Base-by-base conservation (phyloP, 164 flowering plant genomes). In the Saururus chinensis region DNA sequence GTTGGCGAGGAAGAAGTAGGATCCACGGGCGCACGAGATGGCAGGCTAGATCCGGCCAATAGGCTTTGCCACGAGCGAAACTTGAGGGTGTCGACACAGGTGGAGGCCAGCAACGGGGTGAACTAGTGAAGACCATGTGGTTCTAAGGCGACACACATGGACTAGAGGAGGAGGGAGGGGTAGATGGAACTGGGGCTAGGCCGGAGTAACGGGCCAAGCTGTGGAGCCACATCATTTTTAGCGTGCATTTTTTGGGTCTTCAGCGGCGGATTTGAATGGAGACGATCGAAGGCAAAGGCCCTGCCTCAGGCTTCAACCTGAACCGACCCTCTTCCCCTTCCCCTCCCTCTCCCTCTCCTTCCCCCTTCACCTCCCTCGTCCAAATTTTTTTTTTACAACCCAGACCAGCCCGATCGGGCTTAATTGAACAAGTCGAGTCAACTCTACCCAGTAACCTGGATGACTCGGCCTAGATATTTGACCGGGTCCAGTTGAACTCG, bases 61-160 rank as follows among this genome's bases (percentile, higher is more conserved):
- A 45, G 99, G 96, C 63, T 95, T 97, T 2, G 99, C 96, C 0
- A 95, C 99, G 9, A 91, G 67, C 97, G 71, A 72, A 95, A 95
- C 71, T 95, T 97, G 4, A 95, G 86, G 0, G 99, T 95, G 12
- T 97, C 99, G 23, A 95, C 99, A 62, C 99, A 95, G 12, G 99
- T 95, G 22, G 96, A 95, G 13, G 99, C 99, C 67, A 91, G 62
- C 9, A 95, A 73, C 3, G 97, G 97, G 25, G 99, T 95, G 70
- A 95, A 91, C 3, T n/a, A n/a, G n/a, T n/a, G n/a, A n/a, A n/a
- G n/a, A 95, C 99, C 99, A 95, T 95, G 71, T 91, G 99, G 64
- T 95, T 95, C 65, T 97, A 74, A 0, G 96, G 99, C 0, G 97
- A 95, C 0, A 95, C 81, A 66, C 96, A 91, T 16, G 19, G 35